A percentile compares a stretch with the other conserved stretches of the same genome.
Evolutionary conservation across 192 early-diverging fungal genomes (phyloP).

Genomic region (Coemansia sp.): DNA sequence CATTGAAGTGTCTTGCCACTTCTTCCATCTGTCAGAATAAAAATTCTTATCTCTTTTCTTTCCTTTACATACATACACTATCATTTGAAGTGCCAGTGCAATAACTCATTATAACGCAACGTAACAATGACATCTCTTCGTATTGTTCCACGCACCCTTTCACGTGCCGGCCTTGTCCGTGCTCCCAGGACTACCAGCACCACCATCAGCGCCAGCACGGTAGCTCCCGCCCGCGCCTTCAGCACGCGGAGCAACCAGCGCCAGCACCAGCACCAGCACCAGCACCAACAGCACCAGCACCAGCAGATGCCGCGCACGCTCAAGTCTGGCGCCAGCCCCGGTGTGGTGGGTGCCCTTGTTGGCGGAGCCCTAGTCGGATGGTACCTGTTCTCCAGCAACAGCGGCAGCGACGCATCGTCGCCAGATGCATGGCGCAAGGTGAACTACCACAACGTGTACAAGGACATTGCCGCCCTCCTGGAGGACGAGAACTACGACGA

Average conservation of each 20-base stretch:
- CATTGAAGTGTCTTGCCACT: no score
- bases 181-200: background rate
- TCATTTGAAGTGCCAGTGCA: no score
- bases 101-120: no score
- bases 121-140: constrained; percentile 34
- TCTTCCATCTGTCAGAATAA: background rate
- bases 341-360: constrained; percentile 42
- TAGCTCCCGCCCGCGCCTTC: constrained; percentile 19
- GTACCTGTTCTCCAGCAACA: constrained; percentile 45
- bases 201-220: background rate
- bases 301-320: constrained; percentile 26
- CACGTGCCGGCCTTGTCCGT: constrained; percentile 9
- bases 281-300: constrained; percentile 3
- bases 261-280: constrained; percentile 16
- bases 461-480: constrained; percentile 74
- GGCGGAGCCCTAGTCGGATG: constrained; percentile 57
- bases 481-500: constrained; percentile 80
- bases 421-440: constrained; percentile 55
- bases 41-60: constrained; percentile 2
- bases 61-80: background rate
- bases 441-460: constrained; percentile 74
- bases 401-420: constrained; percentile 9
- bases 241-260: constrained; percentile 17
- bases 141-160: constrained; percentile 20
- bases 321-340: constrained; percentile 38